These are phyloP conservation scores for Cladophialophora chaetospira DNA, from an alignment of 2,329 filamentous ascomycete genomes.

Conservation along the genomic window DNA sequence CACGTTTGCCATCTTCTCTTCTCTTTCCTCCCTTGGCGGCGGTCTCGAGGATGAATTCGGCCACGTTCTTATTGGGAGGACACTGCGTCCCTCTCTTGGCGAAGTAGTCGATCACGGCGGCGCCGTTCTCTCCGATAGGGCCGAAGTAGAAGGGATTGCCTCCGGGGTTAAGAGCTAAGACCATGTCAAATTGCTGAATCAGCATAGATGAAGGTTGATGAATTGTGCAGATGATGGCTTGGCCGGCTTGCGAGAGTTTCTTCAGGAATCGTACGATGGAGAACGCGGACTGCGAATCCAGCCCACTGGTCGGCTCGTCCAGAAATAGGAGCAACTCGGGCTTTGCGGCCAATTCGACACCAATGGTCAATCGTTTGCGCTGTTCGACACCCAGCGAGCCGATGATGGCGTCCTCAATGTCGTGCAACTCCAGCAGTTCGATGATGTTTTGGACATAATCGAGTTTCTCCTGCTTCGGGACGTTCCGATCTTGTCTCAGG, in stretches of 20 bases:
- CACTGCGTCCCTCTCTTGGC: conserved; percentile 65
- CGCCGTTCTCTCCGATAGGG: conserved; percentile 67
- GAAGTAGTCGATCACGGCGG: conserved; percentile 68
- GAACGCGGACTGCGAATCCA: conserved; percentile 70
- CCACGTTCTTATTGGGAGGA: conserved; percentile 66
- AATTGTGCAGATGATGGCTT: conserved; percentile 74
- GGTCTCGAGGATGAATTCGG: conserved; percentile 68
- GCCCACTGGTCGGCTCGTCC: conserved; percentile 70
- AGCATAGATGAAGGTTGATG: conserved; percentile 71
- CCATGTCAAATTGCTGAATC: conserved; percentile 73
- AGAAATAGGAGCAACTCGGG: conserved; percentile 69
- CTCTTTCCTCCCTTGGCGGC: conserved; percentile 59
- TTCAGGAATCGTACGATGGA: conserved; percentile 69
- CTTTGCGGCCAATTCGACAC: conserved; percentile 71
- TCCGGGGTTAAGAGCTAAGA: conserved; percentile 68
- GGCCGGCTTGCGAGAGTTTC: conserved; percentile 66
- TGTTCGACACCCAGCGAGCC: conserved; percentile 67
- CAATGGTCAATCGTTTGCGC: conserved; percentile 71
- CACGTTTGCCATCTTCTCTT: conserved; percentile 53
- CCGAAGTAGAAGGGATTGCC: conserved; percentile 76
- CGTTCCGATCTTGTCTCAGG: conserved; percentile 59
- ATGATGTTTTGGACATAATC: conserved; percentile 69
- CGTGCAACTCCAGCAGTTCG: conserved; percentile 63
- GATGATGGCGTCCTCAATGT: conserved; percentile 69
- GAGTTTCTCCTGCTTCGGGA: conserved; percentile 62